Evolutionary conservation across 305 asterid species (phyloP).

Genomic region (Solanum hybrid): DNA sequence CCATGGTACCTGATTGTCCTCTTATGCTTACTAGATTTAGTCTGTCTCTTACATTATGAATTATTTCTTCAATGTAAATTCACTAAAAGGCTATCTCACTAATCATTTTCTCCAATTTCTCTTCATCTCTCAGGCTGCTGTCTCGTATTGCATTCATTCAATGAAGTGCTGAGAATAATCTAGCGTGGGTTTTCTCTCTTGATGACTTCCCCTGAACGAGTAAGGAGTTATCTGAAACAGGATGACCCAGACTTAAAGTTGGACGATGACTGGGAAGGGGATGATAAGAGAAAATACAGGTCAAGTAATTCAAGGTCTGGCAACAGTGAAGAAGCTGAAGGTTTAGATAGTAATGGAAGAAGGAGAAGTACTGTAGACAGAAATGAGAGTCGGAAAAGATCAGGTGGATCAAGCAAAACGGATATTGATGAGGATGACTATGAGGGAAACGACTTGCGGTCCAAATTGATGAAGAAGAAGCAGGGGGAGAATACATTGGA

Average conservation of each 20-base stretch:
- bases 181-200: constrained; percentile 21
- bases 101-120: not conserved
- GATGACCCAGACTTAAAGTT: constrained; percentile 51
- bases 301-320: constrained; percentile 51
- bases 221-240: constrained; percentile 34
- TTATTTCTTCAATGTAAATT: not conserved
- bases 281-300: constrained; percentile 43
- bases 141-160: not conserved
- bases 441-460: constrained; percentile 53
- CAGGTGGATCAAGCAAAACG: constrained; percentile 45
- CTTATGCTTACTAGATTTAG: not conserved
- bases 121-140: not conserved
- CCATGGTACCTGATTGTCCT: not conserved
- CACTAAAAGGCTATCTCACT: not conserved
- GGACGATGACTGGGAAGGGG: constrained; percentile 64
- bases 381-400: constrained; percentile 68
- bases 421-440: constrained; percentile 69
- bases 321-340: constrained; percentile 53
- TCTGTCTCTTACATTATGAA: not conserved
- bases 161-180: constrained; percentile 1
- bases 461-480: constrained; percentile 56
- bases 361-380: constrained; percentile 52
- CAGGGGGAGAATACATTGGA: constrained; percentile 68
- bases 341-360: constrained; percentile 46
- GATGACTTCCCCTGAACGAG: constrained; percentile 69